Base-by-base conservation (phyloP, 768 basidiomycete genomes). In the Cystofilobasidium bisporidii region DNA sequence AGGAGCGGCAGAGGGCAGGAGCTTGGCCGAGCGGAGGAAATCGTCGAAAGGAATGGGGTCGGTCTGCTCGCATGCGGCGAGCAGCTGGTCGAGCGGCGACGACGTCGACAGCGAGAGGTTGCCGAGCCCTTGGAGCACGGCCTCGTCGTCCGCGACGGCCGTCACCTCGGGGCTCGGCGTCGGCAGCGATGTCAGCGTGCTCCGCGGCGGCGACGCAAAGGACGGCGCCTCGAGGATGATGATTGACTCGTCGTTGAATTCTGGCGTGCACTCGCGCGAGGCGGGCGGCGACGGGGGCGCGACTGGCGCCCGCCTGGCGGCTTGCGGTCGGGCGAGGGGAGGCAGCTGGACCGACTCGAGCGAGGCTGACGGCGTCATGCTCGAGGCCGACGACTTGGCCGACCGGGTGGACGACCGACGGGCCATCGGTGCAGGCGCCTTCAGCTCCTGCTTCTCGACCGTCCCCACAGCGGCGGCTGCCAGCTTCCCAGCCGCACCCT, bases 31-130 rank as follows among this genome's bases (percentile, higher is more conserved):
- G 43, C 33, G 32, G 24, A 65, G 58, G 32, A 28, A 15, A 10
- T 28, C 33, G 57, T 32, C 57, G 6, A 28, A 41, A 1, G 64
- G 15, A 32, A 56, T 15, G 9, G 43, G 43, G 2, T 55, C 33
- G 3, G 64, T 1, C 33, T 65, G 64, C n/a, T 18, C 28, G 43
- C 64, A 65, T 8, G 64, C 64, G 28, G 10, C 24, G 57, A 65
- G 64, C 40, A 65, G 53, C 10, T 5, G 5, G 38, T 22, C 30
- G 43, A 65, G 56, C 20, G 53, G n/a, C 22, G 18, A 4, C 11
- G 33, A 10, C 12, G 50, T 1, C 22, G 38, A 24, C 18, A 38
- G 61, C 26, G 61, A 36, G 30, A 47, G 48, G 28, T 57, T 22
- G 63, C 5, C 18, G 38, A 36, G 26, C 9, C 26, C 24, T 22